Percentiles rank a stretch among this genome's conserved stretches.
phyloP scores from a whole-genome alignment of 805 yeast genomes.

The Tetrapisispora taiwanensis region DNA sequence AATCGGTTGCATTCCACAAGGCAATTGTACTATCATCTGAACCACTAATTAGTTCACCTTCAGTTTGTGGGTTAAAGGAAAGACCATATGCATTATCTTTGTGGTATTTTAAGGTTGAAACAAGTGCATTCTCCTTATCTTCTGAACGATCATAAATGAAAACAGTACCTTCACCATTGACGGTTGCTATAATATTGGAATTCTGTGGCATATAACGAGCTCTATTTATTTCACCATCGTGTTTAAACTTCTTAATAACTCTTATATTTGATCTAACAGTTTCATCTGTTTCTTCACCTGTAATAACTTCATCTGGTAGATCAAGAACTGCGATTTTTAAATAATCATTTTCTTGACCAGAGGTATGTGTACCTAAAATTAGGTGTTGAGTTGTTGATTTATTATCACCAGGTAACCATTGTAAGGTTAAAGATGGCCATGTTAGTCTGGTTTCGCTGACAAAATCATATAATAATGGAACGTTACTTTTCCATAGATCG shows the following conservation, averaged over 20 bases:
- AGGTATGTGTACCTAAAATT: constrained; percentile 63
- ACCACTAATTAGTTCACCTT: constrained; percentile 46
- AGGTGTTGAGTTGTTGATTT: constrained; percentile 37
- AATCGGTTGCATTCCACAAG: constrained; percentile 41
- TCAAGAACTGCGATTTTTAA: constrained; percentile 56
- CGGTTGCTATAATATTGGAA: constrained; percentile 47
- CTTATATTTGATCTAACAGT: constrained; percentile 39
- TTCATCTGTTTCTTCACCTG: constrained; percentile 14
- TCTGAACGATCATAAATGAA: constrained; percentile 38
- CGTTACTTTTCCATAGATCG: constrained; percentile 70
- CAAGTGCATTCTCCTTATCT: constrained; percentile 21
- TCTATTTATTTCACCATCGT: constrained; percentile 58
- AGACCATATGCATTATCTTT: constrained; percentile 65
- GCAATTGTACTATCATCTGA: constrained; percentile 61
- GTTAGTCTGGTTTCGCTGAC: constrained; percentile 69
- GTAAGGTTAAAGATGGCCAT: constrained; percentile 76
- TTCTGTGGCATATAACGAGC: constrained; percentile 63
- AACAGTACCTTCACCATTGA: constrained; percentile 56
- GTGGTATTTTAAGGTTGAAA: constrained; percentile 42
- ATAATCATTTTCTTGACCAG: constrained; percentile 56
- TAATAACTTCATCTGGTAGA: constrained; percentile 38
- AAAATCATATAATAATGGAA: constrained; percentile 73
- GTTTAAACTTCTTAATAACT: constrained; percentile 50
- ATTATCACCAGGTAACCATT: constrained; percentile 52
- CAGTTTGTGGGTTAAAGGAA: constrained; percentile 45